A percentile compares a stretch with the other conserved stretches of the same genome.
Evolutionary conservation across 768 basidiomycete genomes (phyloP).

Genomic region (Erythrobasidium yunnanense): DNA sequence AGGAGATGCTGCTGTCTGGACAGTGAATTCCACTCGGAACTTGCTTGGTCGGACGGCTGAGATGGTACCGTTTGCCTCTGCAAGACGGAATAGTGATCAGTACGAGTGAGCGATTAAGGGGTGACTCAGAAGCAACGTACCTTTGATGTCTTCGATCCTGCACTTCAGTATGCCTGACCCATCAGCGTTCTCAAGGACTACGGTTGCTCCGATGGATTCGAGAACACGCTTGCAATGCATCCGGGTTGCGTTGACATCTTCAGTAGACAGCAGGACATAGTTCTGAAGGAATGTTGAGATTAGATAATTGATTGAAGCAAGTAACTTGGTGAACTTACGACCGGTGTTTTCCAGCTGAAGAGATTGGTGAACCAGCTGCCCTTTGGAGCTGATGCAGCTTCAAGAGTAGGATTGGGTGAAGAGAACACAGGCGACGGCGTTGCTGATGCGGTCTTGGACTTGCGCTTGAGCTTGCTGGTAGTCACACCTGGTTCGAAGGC

Average conservation of each 20-base stretch:
- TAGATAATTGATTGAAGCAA: too few species aligned
- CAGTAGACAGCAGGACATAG: slow-evolving; percentile 43
- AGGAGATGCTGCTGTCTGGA: slow-evolving; percentile 32
- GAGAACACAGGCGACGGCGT: slow-evolving; percentile 11
- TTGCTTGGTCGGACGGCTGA: slow-evolving; percentile 57
- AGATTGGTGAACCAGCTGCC: slow-evolving; percentile 76
- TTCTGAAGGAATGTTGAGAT: slow-evolving; percentile 26
- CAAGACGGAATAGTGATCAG: too few species aligned
- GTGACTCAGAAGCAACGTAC: too few species aligned
- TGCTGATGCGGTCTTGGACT: neutral
- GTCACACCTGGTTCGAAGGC: neutral
- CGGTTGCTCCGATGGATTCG: slow-evolving; percentile 58
- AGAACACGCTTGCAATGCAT: slow-evolving; percentile 65
- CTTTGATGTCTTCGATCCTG: slow-evolving; percentile 55
- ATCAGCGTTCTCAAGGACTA: slow-evolving; percentile 56
- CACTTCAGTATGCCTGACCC: slow-evolving; percentile 65
- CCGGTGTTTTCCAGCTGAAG: slow-evolving; percentile 69
- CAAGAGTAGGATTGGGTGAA: slow-evolving; percentile 27
- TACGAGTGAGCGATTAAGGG: too few species aligned
- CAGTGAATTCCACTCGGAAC: slow-evolving; percentile 68
- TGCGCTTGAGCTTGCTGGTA: slow-evolving; percentile 21
- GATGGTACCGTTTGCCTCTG: slow-evolving; percentile 47
- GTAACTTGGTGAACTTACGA: too few species aligned
- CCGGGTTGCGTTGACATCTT: slow-evolving; percentile 52
- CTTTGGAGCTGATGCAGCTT: slow-evolving; percentile 46